Base-by-base conservation (phyloP, 306 rosid species). In the Coriaria nepalensis region DNA sequence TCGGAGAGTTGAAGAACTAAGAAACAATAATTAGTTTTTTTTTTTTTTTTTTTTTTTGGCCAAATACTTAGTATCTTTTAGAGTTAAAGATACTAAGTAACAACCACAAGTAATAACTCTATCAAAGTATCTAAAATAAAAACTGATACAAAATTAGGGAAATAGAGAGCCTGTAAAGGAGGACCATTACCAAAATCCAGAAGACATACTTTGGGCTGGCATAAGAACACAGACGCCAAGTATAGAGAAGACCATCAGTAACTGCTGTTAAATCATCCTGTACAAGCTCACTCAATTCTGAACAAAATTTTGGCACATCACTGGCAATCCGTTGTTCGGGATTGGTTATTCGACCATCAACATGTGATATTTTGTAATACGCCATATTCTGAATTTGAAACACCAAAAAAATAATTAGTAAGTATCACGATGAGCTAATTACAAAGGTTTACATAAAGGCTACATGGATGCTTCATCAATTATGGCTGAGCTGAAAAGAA, bases 301-400 rank as follows among this genome's bases (percentile, higher is more conserved):
- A 79, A 76, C 98, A 92, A 75, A 92, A 92, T 68, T 45, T 82
- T 15, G 98, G 96, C 46, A 92, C 82, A 64, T 92, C 98, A 63
- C 98, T 92, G 29, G 96, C 87, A 54, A 92, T 82, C 67, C 96
- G 75, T 68, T 90, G 98, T 73, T 90, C 98, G 15, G 95, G 98
- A 62, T 79, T 90, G n/a, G 64, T 65, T 62, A 92, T 83, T 59
- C 94, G 98, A 57, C 96, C 93, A 69, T 92, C 96, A 4, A 92
- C 98, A 46, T 92, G 96, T 10, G 98, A 92, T 52, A 92, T 55
- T 65, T 92, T 92, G 87, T 92, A 92, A 67, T 92, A 92, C 34
- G 85, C 90, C 76, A 92, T 82, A 70, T 85, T 85, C 98, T 92
- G 96, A 67, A 53, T 85, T 96, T 92, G 96, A 67, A 53, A 79